Conservation (phyloP, 2,329 filamentous ascomycete genomes). For the Diaporthe amygdali region DNA sequence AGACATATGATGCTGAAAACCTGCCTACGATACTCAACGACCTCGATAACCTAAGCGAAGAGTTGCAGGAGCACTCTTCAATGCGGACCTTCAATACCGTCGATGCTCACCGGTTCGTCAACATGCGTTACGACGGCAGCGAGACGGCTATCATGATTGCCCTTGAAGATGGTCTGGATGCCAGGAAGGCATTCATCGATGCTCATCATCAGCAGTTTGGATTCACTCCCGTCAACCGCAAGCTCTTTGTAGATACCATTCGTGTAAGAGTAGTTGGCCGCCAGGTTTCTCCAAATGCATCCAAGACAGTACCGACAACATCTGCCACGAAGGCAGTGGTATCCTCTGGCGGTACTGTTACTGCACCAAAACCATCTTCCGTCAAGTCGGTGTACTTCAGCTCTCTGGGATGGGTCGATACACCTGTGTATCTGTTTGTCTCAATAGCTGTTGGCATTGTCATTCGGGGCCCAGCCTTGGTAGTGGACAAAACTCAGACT, state of each 20-base stretch:
- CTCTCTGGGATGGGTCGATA: conserved; percentile 26
- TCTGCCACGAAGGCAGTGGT: background rate
- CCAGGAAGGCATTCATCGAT: background rate
- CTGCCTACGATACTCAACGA: background rate
- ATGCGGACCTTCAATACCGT: background rate
- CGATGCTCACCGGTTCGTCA: conserved; percentile 21
- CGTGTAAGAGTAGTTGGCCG: conserved; percentile 3
- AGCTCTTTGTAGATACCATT: conserved; percentile 18
- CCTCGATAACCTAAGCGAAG: background rate
- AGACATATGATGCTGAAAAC: conserved; percentile 41
- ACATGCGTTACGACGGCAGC: conserved; percentile 41
- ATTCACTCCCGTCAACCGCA: conserved; percentile 6
- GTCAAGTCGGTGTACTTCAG: conserved; percentile 26
- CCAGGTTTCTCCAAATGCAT: background rate
- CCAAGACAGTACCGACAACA: background rate
- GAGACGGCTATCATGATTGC: conserved; percentile 40
- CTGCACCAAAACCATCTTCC: background rate
- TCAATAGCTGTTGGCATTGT: background rate
- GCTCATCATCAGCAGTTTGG: conserved; percentile 16
- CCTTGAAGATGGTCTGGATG: background rate
- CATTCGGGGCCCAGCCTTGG: conserved; percentile 11
- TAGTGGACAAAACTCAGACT: conserved; percentile 46
- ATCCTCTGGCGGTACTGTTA: background rate
- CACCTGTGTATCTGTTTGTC: conserved; percentile 26
- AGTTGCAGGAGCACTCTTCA: conserved; percentile 17